These are phyloP conservation scores for Aciculosporium take DNA, from an alignment of 2,329 filamentous ascomycete species.

Conservation along the genomic window DNA sequence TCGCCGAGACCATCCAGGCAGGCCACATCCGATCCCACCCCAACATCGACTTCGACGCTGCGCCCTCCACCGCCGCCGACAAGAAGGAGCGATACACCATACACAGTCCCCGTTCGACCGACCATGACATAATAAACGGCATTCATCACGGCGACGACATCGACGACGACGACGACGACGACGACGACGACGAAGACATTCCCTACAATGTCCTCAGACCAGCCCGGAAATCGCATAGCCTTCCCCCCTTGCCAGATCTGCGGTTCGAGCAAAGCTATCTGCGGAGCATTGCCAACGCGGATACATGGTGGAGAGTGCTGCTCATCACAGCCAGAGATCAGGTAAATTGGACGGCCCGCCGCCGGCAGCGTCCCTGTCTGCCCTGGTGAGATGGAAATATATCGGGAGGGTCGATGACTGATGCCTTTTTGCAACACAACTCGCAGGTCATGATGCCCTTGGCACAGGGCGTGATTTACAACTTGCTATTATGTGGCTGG, in stretches of 20 bases:
- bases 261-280: conserved; percentile 98
- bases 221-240: conserved; percentile 28
- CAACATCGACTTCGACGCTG: conserved; percentile 59
- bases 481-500: conserved; percentile 74
- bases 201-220: conserved; percentile 51
- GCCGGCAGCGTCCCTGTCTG: too few relatives aligned
- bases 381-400: too few relatives aligned
- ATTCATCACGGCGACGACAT: conserved; percentile 46
- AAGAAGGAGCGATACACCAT: conserved; percentile 26
- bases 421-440: conserved; percentile 3
- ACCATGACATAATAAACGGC: conserved; percentile 21
- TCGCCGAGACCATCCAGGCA: conserved; percentile 69
- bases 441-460: conserved; percentile 68
- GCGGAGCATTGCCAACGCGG: conserved; percentile 67
- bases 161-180: conserved; percentile 55
- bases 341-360: too few relatives aligned
- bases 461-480: conserved; percentile 79
- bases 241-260: conserved; percentile 67
- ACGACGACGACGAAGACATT: conserved; percentile 56
- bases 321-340: conserved; percentile 85
- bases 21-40: conserved; percentile 63
- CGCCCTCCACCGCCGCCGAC: conserved; percentile 63
- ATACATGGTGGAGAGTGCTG: conserved; percentile 64
- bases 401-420: background rate
- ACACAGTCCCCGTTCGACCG: conserved; percentile 9